Base-by-base conservation (phyloP, 495 filamentous ascomycete species). In the Podospora appendiculata region DNA sequence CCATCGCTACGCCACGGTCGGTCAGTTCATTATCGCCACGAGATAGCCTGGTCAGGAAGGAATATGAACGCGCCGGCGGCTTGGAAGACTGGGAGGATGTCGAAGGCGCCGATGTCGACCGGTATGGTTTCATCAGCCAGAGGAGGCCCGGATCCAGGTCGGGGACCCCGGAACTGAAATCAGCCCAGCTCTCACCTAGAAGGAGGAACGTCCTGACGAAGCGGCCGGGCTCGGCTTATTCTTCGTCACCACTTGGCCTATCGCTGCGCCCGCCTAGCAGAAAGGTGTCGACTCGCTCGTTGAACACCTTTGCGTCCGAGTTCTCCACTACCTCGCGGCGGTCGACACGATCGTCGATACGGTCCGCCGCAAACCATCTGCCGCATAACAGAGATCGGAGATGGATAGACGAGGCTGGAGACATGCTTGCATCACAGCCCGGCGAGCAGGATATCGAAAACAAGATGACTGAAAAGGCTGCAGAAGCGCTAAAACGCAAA, bases 1-100 rank as follows among this genome's bases (percentile, higher is more conserved):
- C 48, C 11, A 58, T 54, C 32, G 50, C 35, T 55, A 66, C 66
- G 41, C 65, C 62, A 45, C 61, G 57, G 43, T 68, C 65, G 50
- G 59, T 19, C 60, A 66, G 54, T 68, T 73, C 71, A 59, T 73
- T 59, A 55, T 75, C 70, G 56, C 70, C 34, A 66, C 71, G 54
- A 60, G 66, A 66, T 67, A 72, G 58, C 44, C 54, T 56, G 38
- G 36, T 46, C 18, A 57, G 62, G 46, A 57, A 45, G 42, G 63
- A 58, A 19, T 63, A 70, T 38, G 72, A 78, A 67, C 68, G 84
- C 12, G 89, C 90, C 12, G 91, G 90, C 13, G 92, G 92, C 0
- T 82, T 94, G 40, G 93, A 99, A 62, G 91, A 96, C 61, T 99
- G 93, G 94, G 86, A 92, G 59, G 85, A 96, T 66, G 71, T 99